Conservation (phyloP, 345 rosid species). For the Syzygium jambos region DNA sequence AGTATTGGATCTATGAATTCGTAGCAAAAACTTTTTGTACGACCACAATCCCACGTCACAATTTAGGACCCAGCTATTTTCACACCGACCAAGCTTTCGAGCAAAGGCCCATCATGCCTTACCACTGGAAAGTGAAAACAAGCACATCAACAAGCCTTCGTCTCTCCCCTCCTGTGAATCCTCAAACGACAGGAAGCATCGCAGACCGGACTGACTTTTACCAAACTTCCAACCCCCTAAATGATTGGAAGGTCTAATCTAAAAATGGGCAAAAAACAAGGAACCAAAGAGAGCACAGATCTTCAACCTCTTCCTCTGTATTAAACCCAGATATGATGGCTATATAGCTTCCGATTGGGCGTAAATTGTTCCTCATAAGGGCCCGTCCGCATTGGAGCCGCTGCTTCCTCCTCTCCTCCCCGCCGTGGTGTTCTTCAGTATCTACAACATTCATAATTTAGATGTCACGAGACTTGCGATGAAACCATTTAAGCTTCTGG, state of each 20-base stretch:
- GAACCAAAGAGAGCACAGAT: background rate
- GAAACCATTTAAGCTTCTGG: background rate
- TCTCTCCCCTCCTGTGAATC: background rate
- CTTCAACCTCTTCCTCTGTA: background rate
- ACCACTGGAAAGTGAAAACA: background rate
- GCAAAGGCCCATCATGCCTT: background rate
- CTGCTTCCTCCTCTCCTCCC: slow-evolving; percentile 55
- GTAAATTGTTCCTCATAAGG: background rate
- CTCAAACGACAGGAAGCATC: background rate
- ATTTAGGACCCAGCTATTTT: background rate
- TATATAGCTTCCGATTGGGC: background rate
- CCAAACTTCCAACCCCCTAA: background rate
- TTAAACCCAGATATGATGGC: background rate
- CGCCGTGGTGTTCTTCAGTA: slow-evolving; percentile 95
- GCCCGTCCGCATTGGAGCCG: slow-evolving; percentile 44
- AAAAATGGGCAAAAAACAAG: background rate
- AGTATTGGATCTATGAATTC: background rate
- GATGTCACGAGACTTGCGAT: background rate
- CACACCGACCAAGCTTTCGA: background rate
- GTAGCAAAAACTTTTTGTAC: background rate
- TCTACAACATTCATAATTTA: slow-evolving; percentile 27
- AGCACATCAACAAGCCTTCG: background rate
- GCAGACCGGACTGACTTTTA: background rate
- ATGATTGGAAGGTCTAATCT: background rate
- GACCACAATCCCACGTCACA: background rate